phyloP scores from a whole-genome alignment of 2,329 filamentous ascomycete species.

The Alternaria gaisen region DNA sequence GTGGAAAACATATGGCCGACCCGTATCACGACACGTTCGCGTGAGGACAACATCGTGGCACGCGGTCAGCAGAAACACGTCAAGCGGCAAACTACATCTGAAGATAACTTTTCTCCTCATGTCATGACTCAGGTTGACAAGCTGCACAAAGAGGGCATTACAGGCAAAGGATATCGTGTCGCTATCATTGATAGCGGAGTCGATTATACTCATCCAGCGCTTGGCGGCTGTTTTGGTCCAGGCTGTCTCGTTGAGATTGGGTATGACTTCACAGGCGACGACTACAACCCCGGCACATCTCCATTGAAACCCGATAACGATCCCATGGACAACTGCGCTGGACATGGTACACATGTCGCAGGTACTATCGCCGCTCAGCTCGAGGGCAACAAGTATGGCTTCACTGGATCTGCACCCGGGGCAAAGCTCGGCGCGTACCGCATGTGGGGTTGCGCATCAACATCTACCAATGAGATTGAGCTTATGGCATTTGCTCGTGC shows the following conservation, averaged over 20 bases:
- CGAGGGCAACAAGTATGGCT: conserved; percentile 47
- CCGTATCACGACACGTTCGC: conserved; percentile 14
- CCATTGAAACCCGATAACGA: not conserved
- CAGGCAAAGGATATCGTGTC: not conserved
- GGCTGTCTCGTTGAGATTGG: not conserved
- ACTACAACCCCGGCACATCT: not conserved
- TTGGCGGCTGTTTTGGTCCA: conserved; percentile 1
- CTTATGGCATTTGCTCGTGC: conserved; percentile 54
- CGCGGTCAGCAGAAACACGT: conserved; percentile 5
- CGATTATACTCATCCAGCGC: not conserved
- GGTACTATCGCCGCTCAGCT: conserved; percentile 69
- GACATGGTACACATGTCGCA: conserved; percentile 65
- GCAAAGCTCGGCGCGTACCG: conserved; percentile 28
- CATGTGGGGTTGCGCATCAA: conserved; percentile 20
- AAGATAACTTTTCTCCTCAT: conserved; percentile 35
- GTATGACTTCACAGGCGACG: not conserved
- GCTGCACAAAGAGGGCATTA: not conserved
- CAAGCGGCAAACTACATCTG: conserved; percentile 17
- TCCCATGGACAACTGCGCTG: conserved; percentile 31
- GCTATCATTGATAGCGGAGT: not conserved
- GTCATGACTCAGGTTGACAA: conserved; percentile 15
- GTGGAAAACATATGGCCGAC: conserved; percentile 24
- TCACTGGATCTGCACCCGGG: conserved; percentile 32
- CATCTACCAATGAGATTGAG: conserved; percentile 21
- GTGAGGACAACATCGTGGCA: not conserved